Evolutionary conservation across 192 early-diverging fungal species (phyloP), one percentile per base, ranked within the genome.

Genomic region (Coemansia sp.): DNA sequence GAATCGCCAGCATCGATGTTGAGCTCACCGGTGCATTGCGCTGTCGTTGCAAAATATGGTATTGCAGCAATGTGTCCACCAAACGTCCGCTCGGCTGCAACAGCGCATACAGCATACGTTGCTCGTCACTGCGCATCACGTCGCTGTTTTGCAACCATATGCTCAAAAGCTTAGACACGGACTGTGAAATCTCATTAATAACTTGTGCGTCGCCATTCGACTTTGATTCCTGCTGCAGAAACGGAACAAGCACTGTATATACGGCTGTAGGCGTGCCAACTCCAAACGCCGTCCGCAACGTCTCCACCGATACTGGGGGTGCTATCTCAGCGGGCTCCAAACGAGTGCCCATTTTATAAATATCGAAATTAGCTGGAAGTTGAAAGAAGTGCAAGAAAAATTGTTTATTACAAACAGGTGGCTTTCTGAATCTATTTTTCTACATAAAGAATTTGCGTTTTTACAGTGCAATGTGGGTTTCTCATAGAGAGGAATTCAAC

Each of bases 131-230:
- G 39, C 60, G 50, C 71, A 80, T 74, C 16, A 65, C 43, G 24
- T 64, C 57, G 69, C 72, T 71, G 22, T 61, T 71, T 47, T 71
- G 72, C 50, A 80, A 68, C 78, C 78, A 80, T 7, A 60, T 54
- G 50, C 65, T 64, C 16, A 80, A 50, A 7, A 80, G 68, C 52
- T 47, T 65, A 13, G 66, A 59, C 7, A 69, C 35, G 1, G 66
- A 56, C 57, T 64, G 50, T 0, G 70, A 47, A 23, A 78, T 72
- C 24, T 78, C 75, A 56, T 62, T 66, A 13, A 78, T 73, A 6
- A 69, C 54, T 8, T 47, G 66, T 26, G 54, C 59, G 37, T 69
- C 70, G 57, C 75, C 75, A 45, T 51, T 78, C 7, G 69, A 66
- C 27, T 53, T 53, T 7, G 55, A 73, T 23, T 78, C 75, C 8